Base-by-base conservation (phyloP, 2,329 filamentous ascomycete genomes). In the Calonectria pauciramosa region DNA sequence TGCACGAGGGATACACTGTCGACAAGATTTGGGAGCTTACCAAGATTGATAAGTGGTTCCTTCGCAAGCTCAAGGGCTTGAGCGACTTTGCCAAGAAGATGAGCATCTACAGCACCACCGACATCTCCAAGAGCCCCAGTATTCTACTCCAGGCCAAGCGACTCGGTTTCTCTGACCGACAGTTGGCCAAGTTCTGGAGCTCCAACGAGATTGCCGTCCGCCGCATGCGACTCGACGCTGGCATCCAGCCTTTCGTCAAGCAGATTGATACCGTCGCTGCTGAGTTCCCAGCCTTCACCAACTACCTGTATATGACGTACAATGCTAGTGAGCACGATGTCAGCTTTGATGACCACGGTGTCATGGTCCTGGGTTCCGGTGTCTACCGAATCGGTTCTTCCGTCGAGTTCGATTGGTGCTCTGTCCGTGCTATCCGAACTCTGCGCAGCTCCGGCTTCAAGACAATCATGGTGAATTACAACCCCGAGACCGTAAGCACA, bases 401-500 rank as follows among this genome's bases (percentile, higher is more conserved):
- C 0, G 97, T 99, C 73, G 97, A 99, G 84, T 99, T 99, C 85
- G 97, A 99, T 86, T 99, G 97, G 97, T 99, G 97, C 85, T 98
- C 97, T 6, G 97, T 99, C 34, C 91, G 96, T 74, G 95, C 97
- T 8, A 97, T 99, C 76, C 93, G 96, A 76, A 99, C 97, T 2
- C 90, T 99, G 10, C 92, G 97, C 66, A 92, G 95, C 78, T 91
- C 93, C 74, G 94, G 94, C 3, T 92, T 94, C 88, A 99, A 99
- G 90, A 99, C 97, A 0, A 93, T 99, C 82, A 99, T 99, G 96
- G 93, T 98, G 65, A 98, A 98, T 81, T 95, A 94, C 82, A 98
- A 98, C 82, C 96, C 96, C 0, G 96, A 98, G 83, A 98, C 96
- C 0, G 94, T 98, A 0, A 91, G 88, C 77, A 98, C 96, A 0